Evolutionary conservation across 1,284 basidiomycete genomes (phyloP).

Genomic region (Sanghuangporus weigelae): DNA sequence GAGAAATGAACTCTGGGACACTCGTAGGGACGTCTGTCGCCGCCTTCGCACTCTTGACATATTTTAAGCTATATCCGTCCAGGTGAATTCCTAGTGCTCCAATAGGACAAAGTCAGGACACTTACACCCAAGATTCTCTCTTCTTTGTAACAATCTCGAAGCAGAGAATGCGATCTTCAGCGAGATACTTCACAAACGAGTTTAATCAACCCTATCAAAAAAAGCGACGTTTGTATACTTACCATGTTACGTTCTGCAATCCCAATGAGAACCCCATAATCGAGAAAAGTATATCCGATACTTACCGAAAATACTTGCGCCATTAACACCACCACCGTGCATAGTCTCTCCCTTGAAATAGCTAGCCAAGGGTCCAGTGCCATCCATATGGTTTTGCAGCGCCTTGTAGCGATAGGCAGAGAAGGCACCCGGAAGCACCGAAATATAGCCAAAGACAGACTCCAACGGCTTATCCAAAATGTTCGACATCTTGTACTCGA

Average conservation of each 20-base stretch:
- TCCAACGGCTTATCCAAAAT: slow-evolving; percentile 90
- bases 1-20: slow-evolving; percentile 85
- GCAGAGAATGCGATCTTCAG: slow-evolving; percentile 92
- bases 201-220: not conserved
- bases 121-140: slow-evolving; percentile 74
- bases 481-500: slow-evolving; percentile 93
- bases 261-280: slow-evolving; percentile 5
- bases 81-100: not conserved
- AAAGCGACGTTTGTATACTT: not conserved
- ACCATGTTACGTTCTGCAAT: slow-evolving; percentile 68
- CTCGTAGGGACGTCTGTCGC: slow-evolving; percentile 83
- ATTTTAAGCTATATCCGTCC: slow-evolving; percentile 58
- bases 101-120: slow-evolving; percentile 16
- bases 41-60: slow-evolving; percentile 89
- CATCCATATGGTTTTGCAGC: slow-evolving; percentile 74
- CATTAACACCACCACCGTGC: slow-evolving; percentile 56
- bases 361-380: slow-evolving; percentile 81
- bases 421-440: slow-evolving; percentile 87
- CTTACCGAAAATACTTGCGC: slow-evolving; percentile 66
- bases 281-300: not conserved
- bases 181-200: slow-evolving; percentile 52
- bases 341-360: slow-evolving; percentile 93
- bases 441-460: slow-evolving; percentile 90
- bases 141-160: slow-evolving; percentile 98
- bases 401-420: slow-evolving; percentile 89